Evolutionary conservation across 192 early-diverging fungal species (phyloP).

Genomic region (Powellomyces hirtus): DNA sequence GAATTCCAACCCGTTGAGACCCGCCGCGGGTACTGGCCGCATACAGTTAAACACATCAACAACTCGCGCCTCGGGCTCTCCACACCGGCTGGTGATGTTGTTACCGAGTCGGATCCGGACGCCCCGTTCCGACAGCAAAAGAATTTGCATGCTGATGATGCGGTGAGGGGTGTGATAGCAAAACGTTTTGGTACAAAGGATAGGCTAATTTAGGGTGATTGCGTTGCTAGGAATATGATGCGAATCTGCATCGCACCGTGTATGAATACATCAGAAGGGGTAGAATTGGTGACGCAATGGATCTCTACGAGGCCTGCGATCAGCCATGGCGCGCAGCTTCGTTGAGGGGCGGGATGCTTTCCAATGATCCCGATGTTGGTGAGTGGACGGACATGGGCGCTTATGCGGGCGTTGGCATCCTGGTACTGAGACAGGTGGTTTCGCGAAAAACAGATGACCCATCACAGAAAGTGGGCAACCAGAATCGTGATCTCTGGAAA

Average conservation of each 20-base stretch:
- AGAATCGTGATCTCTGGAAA: conserved; percentile 68
- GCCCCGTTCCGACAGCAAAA: conserved; percentile 33
- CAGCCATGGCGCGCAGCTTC: conserved; percentile 82
- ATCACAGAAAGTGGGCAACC: conserved; percentile 46
- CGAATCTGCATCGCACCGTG: conserved; percentile 59
- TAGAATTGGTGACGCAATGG: conserved; percentile 57
- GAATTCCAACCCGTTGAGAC: conserved; percentile 29
- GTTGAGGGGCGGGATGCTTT: conserved; percentile 63
- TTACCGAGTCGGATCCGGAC: conserved; percentile 46
- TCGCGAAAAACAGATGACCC: neutral
- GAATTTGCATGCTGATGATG: conserved; percentile 31
- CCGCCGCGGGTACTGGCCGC: conserved; percentile 32
- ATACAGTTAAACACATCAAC: conserved; percentile 27
- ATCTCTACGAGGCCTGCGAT: conserved; percentile 68
- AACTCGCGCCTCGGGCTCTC: neutral
- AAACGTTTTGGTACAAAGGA: too few species aligned
- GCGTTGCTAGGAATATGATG: conserved; percentile 46
- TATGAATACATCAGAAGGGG: conserved; percentile 81
- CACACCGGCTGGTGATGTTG: neutral
- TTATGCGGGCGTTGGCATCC: neutral
- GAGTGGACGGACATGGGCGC: conserved; percentile 25
- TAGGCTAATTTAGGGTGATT: neutral
- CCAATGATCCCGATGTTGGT: conserved; percentile 50
- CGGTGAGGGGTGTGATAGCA: conserved; percentile 13
- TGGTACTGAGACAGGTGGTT: neutral